phyloP scores from a whole-genome alignment of 208 protist genomes.

The Crithidia expoeki region DNA sequence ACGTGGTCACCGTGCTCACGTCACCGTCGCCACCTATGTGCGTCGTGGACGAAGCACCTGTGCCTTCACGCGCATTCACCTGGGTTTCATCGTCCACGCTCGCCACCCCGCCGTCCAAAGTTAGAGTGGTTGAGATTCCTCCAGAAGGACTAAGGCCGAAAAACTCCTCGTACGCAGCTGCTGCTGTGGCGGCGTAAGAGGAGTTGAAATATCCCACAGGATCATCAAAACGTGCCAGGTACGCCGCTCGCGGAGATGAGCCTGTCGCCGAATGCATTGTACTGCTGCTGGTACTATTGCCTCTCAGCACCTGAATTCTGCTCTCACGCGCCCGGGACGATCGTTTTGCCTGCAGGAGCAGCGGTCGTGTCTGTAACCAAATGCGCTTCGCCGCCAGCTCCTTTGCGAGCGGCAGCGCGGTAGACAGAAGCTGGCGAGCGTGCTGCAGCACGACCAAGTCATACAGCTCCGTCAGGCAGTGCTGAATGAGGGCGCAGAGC shows the following conservation, averaged over 20 bases:
- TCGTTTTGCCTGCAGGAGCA: constrained; percentile 26
- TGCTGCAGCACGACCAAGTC: constrained; percentile 79
- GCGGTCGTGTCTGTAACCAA: constrained; percentile 43
- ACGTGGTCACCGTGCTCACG: too few species aligned
- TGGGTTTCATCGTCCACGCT: neutral
- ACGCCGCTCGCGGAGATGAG: too few species aligned
- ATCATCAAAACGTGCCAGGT: too few species aligned
- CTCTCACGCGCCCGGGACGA: neutral
- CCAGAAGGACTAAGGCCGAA: constrained; percentile 3
- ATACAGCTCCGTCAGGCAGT: constrained; percentile 89
- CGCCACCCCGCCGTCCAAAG: neutral
- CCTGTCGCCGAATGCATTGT: neutral
- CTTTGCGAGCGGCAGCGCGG: constrained; percentile 76
- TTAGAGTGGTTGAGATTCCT: neutral
- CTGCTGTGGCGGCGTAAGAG: neutral
- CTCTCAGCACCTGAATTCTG: neutral
- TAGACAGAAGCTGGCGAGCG: constrained; percentile 46
- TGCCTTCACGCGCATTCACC: too few species aligned
- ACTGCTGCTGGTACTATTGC: constrained; percentile 3
- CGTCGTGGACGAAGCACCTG: too few species aligned
- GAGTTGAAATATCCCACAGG: neutral
- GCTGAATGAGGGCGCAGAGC: constrained; percentile 62
- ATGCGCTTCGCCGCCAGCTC: constrained; percentile 65
- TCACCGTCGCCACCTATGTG: too few species aligned
- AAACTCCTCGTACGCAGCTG: constrained; percentile 13